A percentile compares a stretch with the other conserved stretches of the same genome.
Conservation (phyloP, 345 rosid species). For the Kernera saxatilis region DNA sequence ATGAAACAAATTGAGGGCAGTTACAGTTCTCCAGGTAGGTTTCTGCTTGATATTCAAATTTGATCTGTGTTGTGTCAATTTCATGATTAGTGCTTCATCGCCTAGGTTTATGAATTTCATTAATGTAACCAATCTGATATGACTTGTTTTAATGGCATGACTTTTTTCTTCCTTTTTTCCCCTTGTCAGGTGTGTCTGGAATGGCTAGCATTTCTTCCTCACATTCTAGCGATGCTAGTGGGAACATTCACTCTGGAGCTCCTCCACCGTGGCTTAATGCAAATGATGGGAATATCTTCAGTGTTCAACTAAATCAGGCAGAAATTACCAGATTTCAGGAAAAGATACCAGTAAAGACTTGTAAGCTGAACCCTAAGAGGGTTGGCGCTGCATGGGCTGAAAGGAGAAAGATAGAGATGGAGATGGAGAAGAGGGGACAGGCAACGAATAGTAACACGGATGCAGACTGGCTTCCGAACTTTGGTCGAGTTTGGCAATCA, state of each 20-base stretch:
- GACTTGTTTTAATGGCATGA: not conserved
- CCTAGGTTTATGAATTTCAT: not conserved
- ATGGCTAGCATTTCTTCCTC: slow-evolving; percentile 34
- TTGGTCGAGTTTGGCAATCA: slow-evolving; percentile 97
- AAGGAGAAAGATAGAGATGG: slow-evolving; percentile 77
- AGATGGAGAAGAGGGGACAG: slow-evolving; percentile 79
- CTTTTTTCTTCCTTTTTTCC: not conserved
- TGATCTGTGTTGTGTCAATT: not conserved
- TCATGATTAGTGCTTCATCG: not conserved
- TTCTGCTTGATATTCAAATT: slow-evolving; percentile 4
- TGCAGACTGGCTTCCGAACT: slow-evolving; percentile 85
- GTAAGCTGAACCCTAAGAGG: slow-evolving; percentile 72
- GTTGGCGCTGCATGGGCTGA: slow-evolving; percentile 99
- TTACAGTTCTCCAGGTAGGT: slow-evolving; percentile 46
- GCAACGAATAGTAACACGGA: slow-evolving; percentile 38
- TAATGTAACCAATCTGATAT: slow-evolving; percentile 1
- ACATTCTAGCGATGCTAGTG: slow-evolving; percentile 32
- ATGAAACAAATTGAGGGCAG: slow-evolving; percentile 24
- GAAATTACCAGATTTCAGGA: slow-evolving; percentile 29
- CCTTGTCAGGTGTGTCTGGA: slow-evolving; percentile 40
- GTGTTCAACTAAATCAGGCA: slow-evolving; percentile 27
- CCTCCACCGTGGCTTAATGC: slow-evolving; percentile 78
- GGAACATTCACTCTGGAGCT: slow-evolving; percentile 82
- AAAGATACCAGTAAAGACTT: slow-evolving; percentile 41
- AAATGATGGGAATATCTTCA: slow-evolving; percentile 36